A percentile compares a stretch with the other conserved stretches of the same genome.
Evolutionary conservation across 495 filamentous ascomycete genomes (phyloP).

Genomic region (Usnea hakonensis): DNA sequence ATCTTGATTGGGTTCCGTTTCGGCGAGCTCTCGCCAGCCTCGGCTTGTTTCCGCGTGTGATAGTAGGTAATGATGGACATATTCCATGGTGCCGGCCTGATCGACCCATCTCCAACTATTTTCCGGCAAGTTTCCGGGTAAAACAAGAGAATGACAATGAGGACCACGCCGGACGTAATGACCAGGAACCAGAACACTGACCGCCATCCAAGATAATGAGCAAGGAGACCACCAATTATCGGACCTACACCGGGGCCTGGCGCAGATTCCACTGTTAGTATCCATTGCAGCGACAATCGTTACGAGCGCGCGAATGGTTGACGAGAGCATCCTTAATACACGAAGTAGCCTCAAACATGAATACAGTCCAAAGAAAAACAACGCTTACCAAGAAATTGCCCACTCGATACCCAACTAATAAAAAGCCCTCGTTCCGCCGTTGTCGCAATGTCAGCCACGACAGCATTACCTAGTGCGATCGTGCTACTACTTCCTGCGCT

Average conservation of each 20-base stretch:
- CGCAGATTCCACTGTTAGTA: constrained; percentile 1
- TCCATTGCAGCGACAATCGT: no score
- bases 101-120: constrained; percentile 43
- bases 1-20: not conserved
- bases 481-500: constrained; percentile 41
- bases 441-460: constrained; percentile 38
- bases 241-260: constrained; percentile 51
- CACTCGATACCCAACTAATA: constrained; percentile 39
- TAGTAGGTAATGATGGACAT: constrained; percentile 23
- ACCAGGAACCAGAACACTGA: constrained; percentile 69
- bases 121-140: constrained; percentile 41
- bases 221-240: constrained; percentile 56
- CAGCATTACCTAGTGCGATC: constrained; percentile 34
- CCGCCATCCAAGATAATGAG: constrained; percentile 59
- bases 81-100: constrained; percentile 36
- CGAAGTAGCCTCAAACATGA: no score
- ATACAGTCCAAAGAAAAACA: no score
- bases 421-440: constrained; percentile 41
- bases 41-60: constrained; percentile 32
- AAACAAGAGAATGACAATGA: constrained; percentile 26
- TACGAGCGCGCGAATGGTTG: constrained; percentile 31
- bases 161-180: constrained; percentile 44
- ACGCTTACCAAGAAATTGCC: no score
- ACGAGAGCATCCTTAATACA: no score
- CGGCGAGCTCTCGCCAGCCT: not conserved